A percentile compares a stretch with the other conserved stretches of the same genome.
Conservation (phyloP, 2,329 filamentous ascomycete genomes). For the Proliferodiscus dingleyae region DNA sequence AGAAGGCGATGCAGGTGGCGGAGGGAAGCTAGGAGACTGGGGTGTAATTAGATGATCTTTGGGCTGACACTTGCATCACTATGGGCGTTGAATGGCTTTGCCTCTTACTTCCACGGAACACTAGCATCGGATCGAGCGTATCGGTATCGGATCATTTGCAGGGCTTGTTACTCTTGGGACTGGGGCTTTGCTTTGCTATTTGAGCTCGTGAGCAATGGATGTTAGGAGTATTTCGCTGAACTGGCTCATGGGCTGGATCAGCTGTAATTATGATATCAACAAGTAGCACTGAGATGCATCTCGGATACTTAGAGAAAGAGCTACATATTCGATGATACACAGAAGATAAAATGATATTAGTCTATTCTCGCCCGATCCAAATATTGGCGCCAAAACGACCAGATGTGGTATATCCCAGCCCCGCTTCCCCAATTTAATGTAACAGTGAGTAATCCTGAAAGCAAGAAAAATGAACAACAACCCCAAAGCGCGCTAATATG, state of each 20-base stretch:
- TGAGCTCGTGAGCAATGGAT: background rate
- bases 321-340: too few relatives aligned
- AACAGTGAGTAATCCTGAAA: background rate
- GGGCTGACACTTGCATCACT: slow-evolving; percentile 1
- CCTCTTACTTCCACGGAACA: background rate
- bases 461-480: background rate
- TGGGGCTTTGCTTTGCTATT: background rate
- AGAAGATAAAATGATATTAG: too few relatives aligned
- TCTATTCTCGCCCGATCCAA: too few relatives aligned
- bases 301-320: too few relatives aligned
- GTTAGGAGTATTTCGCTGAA: slow-evolving; percentile 1
- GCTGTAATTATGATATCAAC: background rate
- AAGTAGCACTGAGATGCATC: too few relatives aligned
- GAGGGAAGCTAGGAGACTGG: slow-evolving; percentile 68
- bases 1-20: slow-evolving; percentile 58
- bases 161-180: background rate
- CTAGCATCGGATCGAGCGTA: slow-evolving; percentile 1
- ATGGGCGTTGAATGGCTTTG: background rate
- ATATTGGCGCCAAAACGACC: too few relatives aligned
- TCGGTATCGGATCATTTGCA: background rate
- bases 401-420: too few relatives aligned
- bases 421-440: too few relatives aligned
- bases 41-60: slow-evolving; percentile 66
- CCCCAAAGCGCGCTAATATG: background rate
- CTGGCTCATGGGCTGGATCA: background rate